Evolutionary conservation across 2,329 filamentous ascomycete species (phyloP), one percentile per base, ranked within the genome.

Genomic region (Fusarium avenaceum): DNA sequence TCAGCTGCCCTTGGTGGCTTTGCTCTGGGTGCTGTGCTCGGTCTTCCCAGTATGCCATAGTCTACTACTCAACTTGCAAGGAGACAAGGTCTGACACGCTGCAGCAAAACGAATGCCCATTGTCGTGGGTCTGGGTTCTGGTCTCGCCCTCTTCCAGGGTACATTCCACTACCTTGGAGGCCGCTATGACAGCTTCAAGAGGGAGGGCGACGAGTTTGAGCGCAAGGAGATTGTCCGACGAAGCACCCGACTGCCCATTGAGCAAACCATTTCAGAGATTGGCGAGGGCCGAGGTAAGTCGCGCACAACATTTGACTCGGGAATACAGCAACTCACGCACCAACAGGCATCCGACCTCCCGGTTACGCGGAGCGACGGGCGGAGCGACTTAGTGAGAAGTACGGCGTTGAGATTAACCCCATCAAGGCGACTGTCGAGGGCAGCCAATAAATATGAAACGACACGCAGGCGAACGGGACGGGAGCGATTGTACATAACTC

Each of bases 351-450:
- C 74, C 86, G 90, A 72, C 91, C 87, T 40, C 90, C 92, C 17
- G 93, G 93, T 51, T 97, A 96, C 77, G 91, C 92, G 73, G 92
- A 97, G 84, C 86, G 94, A 79, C 89, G 94, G 79, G 88, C 89
- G 71, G 85, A 94, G 82, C 87, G 92, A 73, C 86, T 97, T 79
- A 90, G 92, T 86, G 90, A 93, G 81, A 92, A 90, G 80, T 97
- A 97, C 76, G 93, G 94, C 61, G 88, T 96, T 75, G 93, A 97
- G 70, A 89, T 97, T 76, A 87, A 90, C 75, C 86, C 89, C 56
- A 87, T 90, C 70, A 86, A 80, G 59, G 83, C 85, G 43, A 81
- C 80, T 47, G 78, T 80, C 69, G 82, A 87, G 55, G 79, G 79
- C 60, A 80, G 79, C 75, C 75, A 77, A 75, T 80, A 76, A 76